Conservation (phyloP, 805 yeast genomes). For the Candida awuae region DNA sequence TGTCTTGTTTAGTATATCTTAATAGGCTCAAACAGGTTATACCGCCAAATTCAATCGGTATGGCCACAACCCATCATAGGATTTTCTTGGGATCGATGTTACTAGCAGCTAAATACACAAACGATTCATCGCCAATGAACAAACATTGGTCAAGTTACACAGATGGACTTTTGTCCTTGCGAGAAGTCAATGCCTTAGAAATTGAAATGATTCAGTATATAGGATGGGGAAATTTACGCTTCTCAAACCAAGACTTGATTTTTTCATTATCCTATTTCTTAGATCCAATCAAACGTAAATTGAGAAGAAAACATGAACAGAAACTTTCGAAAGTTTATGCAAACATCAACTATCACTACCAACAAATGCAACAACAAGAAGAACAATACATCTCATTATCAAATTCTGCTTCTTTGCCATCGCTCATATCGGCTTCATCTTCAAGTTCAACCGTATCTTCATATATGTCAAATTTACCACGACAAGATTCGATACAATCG, state of each 20-base stretch:
- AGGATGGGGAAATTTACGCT: constrained; percentile 70
- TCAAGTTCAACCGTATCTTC: constrained; percentile 15
- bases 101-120: constrained; percentile 83
- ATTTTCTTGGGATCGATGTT: constrained; percentile 85
- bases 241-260: constrained; percentile 62
- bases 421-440: constrained; percentile 12
- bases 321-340: constrained; percentile 5
- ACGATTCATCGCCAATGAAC: constrained; percentile 91
- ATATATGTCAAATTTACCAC: constrained; percentile 17
- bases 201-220: constrained; percentile 74
- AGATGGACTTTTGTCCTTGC: constrained; percentile 65
- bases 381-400: not conserved
- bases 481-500: constrained; percentile 10
- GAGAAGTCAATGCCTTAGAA: constrained; percentile 87
- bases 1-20: constrained; percentile 84
- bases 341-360: not conserved
- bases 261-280: constrained; percentile 68
- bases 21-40: constrained; percentile 66
- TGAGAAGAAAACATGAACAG: constrained; percentile 23
- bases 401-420: constrained; percentile 12
- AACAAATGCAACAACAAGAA: constrained; percentile 1
- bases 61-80: constrained; percentile 88
- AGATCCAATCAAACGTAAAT: constrained; percentile 55
- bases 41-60: constrained; percentile 85
- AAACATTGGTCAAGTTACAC: constrained; percentile 96